phyloP scores from a whole-genome alignment of 1,139 yeast species.

The Debaryomycetaceae sp. region DNA sequence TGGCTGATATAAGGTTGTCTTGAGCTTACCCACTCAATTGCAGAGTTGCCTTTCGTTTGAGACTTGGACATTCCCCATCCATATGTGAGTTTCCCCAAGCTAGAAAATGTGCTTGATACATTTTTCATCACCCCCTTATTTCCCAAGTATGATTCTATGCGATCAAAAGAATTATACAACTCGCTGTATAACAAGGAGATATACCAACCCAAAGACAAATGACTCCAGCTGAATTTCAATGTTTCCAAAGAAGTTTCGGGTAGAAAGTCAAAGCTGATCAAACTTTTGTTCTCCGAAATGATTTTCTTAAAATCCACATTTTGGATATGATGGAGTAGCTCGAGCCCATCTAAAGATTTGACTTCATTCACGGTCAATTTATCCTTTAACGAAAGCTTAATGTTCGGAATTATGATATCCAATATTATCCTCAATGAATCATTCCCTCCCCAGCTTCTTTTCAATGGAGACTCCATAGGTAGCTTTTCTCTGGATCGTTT shows the following conservation, averaged over 20 bases:
- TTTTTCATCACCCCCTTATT: constrained; percentile 30
- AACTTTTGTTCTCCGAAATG: constrained; percentile 15
- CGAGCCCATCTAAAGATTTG: constrained; percentile 25
- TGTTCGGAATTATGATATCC: constrained; percentile 38
- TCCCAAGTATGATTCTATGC: constrained; percentile 18
- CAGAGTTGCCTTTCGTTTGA: constrained; percentile 9
- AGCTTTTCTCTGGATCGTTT: constrained; percentile 55
- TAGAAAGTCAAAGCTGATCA: constrained; percentile 30
- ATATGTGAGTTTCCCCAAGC: constrained; percentile 42
- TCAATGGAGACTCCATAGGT: constrained; percentile 47
- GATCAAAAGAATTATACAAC: constrained; percentile 48
- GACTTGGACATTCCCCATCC: constrained; percentile 35
- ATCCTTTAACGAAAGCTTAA: constrained; percentile 34
- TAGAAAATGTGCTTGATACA: constrained; percentile 39
- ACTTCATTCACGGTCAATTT: constrained; percentile 27
- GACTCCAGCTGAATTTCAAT: constrained; percentile 59
- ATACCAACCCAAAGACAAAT: constrained; percentile 73
- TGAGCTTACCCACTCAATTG: constrained; percentile 20
- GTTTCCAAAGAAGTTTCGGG: constrained; percentile 44
- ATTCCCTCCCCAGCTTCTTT: constrained; percentile 60
- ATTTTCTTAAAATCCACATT: constrained; percentile 23
- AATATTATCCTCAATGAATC: constrained; percentile 46
- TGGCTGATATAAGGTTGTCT: constrained; percentile 35
- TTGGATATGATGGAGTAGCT: constrained; percentile 40
- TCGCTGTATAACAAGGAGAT: constrained; percentile 63